Percentiles rank a stretch among this genome's conserved stretches.
Evolutionary conservation across 2,329 filamentous ascomycete genomes (phyloP).

Genomic region (Aspergillus vadensis): DNA sequence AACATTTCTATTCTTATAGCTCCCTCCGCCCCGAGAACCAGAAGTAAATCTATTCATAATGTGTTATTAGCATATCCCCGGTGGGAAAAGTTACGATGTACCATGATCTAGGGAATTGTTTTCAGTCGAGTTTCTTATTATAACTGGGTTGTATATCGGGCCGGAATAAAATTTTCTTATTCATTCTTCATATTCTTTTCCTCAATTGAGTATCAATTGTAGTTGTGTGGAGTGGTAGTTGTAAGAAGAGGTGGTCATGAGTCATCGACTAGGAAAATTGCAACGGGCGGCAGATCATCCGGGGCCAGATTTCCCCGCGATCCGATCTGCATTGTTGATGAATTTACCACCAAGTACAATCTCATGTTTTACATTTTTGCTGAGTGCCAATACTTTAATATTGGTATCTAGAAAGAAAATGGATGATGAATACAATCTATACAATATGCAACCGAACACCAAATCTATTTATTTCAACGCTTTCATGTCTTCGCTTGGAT

Average conservation of each 20-base stretch:
- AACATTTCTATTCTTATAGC: conserved; percentile 43
- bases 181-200: neutral
- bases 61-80: neutral
- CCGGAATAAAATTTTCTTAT: conserved; percentile 2
- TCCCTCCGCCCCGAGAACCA: conserved; percentile 84
- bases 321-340: neutral
- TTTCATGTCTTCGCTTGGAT: neutral
- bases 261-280: neutral
- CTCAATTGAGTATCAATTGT: neutral
- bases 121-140: neutral
- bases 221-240: neutral
- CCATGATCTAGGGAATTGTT: neutral
- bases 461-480: neutral
- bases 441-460: no score
- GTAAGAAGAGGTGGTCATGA: neutral
- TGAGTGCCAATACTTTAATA: no score
- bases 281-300: neutral
- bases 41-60: conserved; percentile 57
- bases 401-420: no score
- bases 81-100: conserved; percentile 5
- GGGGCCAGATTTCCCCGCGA: neutral
- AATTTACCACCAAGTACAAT: no score
- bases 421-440: no score
- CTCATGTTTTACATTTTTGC: no score
- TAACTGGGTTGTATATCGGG: conserved; percentile 1